Base-by-base conservation (phyloP, 139 green algal species). In the Penium margaritaceum region DNA sequence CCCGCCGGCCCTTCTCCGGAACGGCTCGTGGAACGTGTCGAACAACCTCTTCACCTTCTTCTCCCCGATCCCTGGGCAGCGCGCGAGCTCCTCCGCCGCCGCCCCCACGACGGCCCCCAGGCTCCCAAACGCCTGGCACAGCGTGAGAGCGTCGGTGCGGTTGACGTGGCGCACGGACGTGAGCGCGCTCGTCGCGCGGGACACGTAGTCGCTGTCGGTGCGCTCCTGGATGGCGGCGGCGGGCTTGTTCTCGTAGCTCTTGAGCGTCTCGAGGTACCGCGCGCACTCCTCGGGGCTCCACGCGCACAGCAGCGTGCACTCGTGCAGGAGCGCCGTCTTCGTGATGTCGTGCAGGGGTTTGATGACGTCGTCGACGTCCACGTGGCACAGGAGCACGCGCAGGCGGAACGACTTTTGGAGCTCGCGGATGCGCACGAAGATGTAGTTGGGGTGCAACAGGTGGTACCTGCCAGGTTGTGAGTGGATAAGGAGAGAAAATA, bases 261-360 rank as follows among this genome's bases (percentile, higher is more conserved):
- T 97, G 74, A 92, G 86, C 0, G 88, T 96, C 76, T 97, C 92
- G 36, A 97, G 74, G 77, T 96, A 97, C 2, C 91, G 75, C 0
- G 88, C 91, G 72, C 88, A 95, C 81, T 96, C 91, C 88, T 92
- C 81, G 29, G n/a, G 39, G 33, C 63, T 91, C 83, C 86, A 97
- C 0, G 84, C 91, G 64, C 92, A 97, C 2, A 97, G 67, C 2
- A 97, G 87, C 1, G 89, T 95, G 77, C 82, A 90, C 19, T 93
- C 86, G 33, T 90, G 85, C 15, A 89, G 74, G n/a, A 92, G 33
- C 0, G 91, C 89, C 1, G 84, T 83, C 32, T 87, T 88, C 2
- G 87, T 92, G 35, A 96, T 80, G 53, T 90, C 85, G 1, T 44
- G 81, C 57, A 96, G 77, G 1, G 88, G 80, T 80, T 90, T 89